These are phyloP conservation scores for Phytophthora boehmeriae DNA, from an alignment of 352 stramenopile species.

Conservation along the genomic window DNA sequence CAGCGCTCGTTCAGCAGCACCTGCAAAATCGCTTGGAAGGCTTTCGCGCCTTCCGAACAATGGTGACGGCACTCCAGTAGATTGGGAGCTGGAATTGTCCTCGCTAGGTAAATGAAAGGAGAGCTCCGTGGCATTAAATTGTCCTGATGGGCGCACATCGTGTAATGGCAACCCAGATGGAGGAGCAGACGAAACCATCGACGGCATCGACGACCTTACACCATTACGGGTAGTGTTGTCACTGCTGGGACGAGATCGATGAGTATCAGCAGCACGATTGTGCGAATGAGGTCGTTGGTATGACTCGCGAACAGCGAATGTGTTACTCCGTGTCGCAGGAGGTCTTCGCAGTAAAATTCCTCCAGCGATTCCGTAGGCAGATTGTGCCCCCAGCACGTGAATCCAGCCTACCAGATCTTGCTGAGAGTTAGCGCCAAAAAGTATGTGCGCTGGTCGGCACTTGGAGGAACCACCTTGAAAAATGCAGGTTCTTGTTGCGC, in stretches of 20 bases:
- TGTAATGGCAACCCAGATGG: conserved; percentile 18
- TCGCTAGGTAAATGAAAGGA: conserved; percentile 32
- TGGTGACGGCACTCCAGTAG: conserved; percentile 9
- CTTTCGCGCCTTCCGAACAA: conserved; percentile 24
- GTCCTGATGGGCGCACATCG: conserved; percentile 16
- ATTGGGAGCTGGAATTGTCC: conserved; percentile 9
- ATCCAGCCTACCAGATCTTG: conserved; percentile 78
- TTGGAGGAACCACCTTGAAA: conserved; percentile 74
- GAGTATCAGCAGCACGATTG: conserved; percentile 3
- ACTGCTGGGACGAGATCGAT: conserved; percentile 20
- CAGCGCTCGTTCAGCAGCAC: conserved; percentile 12
- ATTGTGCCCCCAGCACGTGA: conserved; percentile 57
- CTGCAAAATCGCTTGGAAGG: conserved; percentile 22
- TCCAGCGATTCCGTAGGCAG: conserved; percentile 45
- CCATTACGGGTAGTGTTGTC: conserved; percentile 12
- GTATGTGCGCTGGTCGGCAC: conserved; percentile 67
- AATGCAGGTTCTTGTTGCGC: conserved; percentile 61
- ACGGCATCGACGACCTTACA: conserved; percentile 26
- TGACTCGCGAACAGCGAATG: conserved; percentile 31
- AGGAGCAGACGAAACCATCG: conserved; percentile 26
- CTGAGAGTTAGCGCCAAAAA: conserved; percentile 71
- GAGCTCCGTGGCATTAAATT: conserved; percentile 33
- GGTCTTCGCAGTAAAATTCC: conserved; percentile 19
- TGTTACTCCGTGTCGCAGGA: conserved; percentile 30
- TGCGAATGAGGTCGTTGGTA: conserved; percentile 28